phyloP scores from a whole-genome alignment of 2,329 filamentous ascomycete species.

The Aplosporella prunicola region DNA sequence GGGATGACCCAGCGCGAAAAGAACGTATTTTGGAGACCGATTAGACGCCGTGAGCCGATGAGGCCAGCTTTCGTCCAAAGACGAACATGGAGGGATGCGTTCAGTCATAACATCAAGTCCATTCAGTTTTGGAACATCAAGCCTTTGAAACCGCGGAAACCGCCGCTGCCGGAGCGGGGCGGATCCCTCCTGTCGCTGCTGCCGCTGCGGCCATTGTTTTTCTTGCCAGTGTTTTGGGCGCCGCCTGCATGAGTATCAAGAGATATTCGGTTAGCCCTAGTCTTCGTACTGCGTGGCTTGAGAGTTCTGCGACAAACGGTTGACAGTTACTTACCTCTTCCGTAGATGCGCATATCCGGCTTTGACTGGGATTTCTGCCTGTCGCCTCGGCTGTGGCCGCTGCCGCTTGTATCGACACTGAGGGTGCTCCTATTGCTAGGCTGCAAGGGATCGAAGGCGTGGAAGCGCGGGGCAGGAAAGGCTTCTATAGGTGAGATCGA shows the following conservation, averaged over 20 bases:
- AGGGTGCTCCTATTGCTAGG: conserved; percentile 31
- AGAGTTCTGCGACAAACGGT: no score
- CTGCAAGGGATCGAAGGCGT: conserved; percentile 8
- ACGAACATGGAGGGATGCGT: no score
- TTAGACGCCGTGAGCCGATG: no score
- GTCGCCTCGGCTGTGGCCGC: conserved; percentile 28
- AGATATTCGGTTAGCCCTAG: conserved; percentile 3
- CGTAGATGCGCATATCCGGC: conserved; percentile 44
- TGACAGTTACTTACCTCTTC: conserved; percentile 40
- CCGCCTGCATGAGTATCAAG: conserved; percentile 28
- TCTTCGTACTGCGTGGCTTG: conserved; percentile 4
- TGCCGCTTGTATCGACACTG: conserved; percentile 28
- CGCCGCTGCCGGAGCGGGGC: conserved; percentile 5
- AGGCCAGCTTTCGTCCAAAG: no score
- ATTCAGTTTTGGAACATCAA: conserved; percentile 10
- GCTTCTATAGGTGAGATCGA: conserved; percentile 7
- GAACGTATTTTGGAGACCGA: no score
- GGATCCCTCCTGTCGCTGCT: conserved; percentile 34
- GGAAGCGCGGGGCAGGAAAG: conserved; percentile 7
- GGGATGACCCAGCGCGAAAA: no score
- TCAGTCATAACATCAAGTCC: no score
- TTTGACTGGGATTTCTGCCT: conserved; percentile 36
- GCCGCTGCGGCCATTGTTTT: no score
- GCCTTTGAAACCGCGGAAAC: conserved; percentile 11
- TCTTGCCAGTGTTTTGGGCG: conserved; percentile 46